Conservation (phyloP, 176 grass and related monocot species). For the Raddia distichophylla region DNA sequence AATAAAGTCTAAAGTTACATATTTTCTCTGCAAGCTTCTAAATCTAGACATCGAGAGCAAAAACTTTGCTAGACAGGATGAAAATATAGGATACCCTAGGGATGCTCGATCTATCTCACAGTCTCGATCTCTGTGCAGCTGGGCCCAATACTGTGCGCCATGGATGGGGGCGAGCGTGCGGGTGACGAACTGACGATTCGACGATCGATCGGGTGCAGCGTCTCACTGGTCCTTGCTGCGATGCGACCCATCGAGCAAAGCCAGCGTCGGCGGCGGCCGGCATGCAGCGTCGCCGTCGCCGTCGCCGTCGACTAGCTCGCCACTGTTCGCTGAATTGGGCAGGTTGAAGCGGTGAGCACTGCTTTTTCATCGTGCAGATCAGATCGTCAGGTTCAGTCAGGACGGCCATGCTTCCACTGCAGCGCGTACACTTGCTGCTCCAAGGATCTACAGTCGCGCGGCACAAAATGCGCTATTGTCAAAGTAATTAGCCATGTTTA, state of each 20-base stretch:
- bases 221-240: background rate
- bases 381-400: background rate
- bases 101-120: too few species aligned
- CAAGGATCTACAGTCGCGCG: background rate
- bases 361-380: background rate
- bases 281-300: background rate
- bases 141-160: background rate
- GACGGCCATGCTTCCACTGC: background rate
- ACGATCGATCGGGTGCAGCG: background rate
- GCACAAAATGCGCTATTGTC: too few species aligned
- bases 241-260: background rate
- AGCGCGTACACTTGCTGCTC: background rate
- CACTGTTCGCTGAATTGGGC: background rate
- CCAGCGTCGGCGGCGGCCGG: slow-evolving; percentile 16
- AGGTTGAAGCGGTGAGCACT: background rate
- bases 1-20: too few species aligned
- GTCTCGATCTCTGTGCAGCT: background rate
- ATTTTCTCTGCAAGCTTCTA: too few species aligned
- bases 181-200: too few species aligned
- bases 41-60: too few species aligned
- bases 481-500: too few species aligned
- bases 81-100: too few species aligned
- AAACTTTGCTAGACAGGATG: too few species aligned
- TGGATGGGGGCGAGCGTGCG: slow-evolving; percentile 14
- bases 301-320: too few species aligned